Evolutionary conservation across 2,329 filamentous ascomycete species (phyloP).

Genomic region (Trichoderma atroviride): DNA sequence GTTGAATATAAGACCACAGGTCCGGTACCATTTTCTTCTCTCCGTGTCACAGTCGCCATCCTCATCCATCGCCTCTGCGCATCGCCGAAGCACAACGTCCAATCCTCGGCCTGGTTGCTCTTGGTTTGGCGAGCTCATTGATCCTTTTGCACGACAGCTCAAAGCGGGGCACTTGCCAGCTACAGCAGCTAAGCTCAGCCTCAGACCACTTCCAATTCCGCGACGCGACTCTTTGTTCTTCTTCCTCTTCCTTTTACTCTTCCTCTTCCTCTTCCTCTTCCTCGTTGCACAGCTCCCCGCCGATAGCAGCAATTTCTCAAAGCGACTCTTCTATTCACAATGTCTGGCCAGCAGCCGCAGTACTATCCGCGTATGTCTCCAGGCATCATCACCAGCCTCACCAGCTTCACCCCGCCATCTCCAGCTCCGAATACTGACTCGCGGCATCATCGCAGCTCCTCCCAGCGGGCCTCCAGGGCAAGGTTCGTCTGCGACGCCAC

Average conservation of each 20-base stretch:
- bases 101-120: background rate
- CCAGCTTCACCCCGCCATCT: background rate
- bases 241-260: background rate
- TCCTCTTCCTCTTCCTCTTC: background rate
- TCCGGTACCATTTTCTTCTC: background rate
- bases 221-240: background rate
- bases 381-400: too few relatives aligned
- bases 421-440: slow-evolving; percentile 21
- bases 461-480: slow-evolving; percentile 42
- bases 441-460: slow-evolving; percentile 42
- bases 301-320: background rate
- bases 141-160: background rate
- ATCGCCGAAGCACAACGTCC: background rate
- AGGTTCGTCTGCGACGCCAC: slow-evolving; percentile 7
- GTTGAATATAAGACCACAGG: background rate
- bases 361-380: slow-evolving; percentile 53
- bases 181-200: slow-evolving; percentile 9
- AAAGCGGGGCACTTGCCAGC: slow-evolving; percentile 15
- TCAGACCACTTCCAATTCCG: background rate
- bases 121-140: background rate
- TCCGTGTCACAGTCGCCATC: background rate
- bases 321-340: slow-evolving; percentile 29
- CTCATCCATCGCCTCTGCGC: background rate
- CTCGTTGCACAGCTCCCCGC: too few relatives aligned
- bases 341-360: slow-evolving; percentile 46